These are phyloP conservation scores for Neocallimastix lanati DNA, from an alignment of 192 early-diverging fungal genomes.

Conservation along the genomic window DNA sequence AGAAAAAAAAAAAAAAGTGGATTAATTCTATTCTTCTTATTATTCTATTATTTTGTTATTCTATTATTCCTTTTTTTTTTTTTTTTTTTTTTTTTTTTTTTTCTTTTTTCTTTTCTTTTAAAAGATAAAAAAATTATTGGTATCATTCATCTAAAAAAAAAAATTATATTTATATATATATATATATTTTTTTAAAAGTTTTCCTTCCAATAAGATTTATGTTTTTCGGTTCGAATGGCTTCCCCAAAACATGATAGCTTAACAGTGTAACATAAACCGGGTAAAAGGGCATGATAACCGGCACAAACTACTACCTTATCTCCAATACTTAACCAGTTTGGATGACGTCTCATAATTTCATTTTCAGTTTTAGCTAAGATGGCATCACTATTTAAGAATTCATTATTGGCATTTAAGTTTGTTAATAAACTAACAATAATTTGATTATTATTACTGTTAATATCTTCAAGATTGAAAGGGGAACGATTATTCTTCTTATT, in stretches of 20 bases:
- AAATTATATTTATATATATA: no score
- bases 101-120: no score
- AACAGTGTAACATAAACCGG: constrained; percentile 21
- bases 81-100: no score
- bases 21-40: no score
- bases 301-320: constrained; percentile 25
- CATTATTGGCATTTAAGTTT: not conserved
- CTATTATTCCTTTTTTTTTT: no score
- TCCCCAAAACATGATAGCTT: constrained; percentile 3
- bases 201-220: not conserved
- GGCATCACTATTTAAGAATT: constrained; percentile 14
- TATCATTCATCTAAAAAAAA: no score
- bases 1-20: no score
- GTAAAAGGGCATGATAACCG: constrained; percentile 17
- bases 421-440: not conserved
- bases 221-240: not conserved
- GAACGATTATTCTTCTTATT: not conserved
- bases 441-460: not conserved
- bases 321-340: constrained; percentile 6
- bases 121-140: no score
- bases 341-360: constrained; percentile 12
- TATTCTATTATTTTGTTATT: no score
- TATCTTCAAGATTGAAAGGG: not conserved
- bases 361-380: constrained; percentile 23
- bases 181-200: no score